These are phyloP conservation scores for Conticribra guillardii DNA, from an alignment of 108 stramenopile genomes.

Conservation along the genomic window DNA sequence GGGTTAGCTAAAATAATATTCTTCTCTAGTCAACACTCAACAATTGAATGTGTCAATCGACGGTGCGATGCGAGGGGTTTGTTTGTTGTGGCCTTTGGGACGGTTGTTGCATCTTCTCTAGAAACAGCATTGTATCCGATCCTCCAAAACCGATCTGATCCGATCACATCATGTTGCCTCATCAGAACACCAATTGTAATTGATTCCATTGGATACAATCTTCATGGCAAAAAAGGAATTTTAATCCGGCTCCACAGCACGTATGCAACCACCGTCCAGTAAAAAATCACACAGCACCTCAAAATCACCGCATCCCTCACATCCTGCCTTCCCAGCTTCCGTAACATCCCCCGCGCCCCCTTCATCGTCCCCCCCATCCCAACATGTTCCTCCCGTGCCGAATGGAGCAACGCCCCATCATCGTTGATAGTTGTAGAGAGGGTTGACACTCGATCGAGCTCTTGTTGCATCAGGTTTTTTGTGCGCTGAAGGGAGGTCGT, in stretches of 20 bases:
- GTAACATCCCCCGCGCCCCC: conserved; percentile 32
- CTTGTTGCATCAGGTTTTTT: conserved; percentile 44
- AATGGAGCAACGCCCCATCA: conserved; percentile 28
- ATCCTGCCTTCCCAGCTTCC: conserved; percentile 38
- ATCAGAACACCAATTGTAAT: too few relatives aligned
- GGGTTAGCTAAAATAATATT: too few relatives aligned
- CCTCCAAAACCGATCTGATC: too few relatives aligned
- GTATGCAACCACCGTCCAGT: conserved; percentile 44
- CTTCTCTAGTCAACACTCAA: too few relatives aligned
- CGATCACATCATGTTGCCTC: too few relatives aligned
- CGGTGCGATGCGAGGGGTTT: too few relatives aligned
- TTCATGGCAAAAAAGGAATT: conserved; percentile 45
- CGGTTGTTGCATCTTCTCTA: too few relatives aligned
- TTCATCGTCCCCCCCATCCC: conserved; percentile 52
- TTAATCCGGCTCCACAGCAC: conserved; percentile 51
- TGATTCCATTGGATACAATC: neutral
- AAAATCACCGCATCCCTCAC: conserved; percentile 47
- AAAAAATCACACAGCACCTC: conserved; percentile 36
- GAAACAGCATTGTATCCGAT: too few relatives aligned
- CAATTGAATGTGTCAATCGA: too few relatives aligned
- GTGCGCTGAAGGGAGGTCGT: conserved; percentile 45
- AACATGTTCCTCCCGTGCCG: conserved; percentile 32
- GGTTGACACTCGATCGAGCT: conserved; percentile 29
- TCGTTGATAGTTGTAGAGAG: conserved; percentile 36
- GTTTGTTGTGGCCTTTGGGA: too few relatives aligned